Base-by-base conservation (phyloP, 768 basidiomycete species). In the Lactarius sp. region DNA sequence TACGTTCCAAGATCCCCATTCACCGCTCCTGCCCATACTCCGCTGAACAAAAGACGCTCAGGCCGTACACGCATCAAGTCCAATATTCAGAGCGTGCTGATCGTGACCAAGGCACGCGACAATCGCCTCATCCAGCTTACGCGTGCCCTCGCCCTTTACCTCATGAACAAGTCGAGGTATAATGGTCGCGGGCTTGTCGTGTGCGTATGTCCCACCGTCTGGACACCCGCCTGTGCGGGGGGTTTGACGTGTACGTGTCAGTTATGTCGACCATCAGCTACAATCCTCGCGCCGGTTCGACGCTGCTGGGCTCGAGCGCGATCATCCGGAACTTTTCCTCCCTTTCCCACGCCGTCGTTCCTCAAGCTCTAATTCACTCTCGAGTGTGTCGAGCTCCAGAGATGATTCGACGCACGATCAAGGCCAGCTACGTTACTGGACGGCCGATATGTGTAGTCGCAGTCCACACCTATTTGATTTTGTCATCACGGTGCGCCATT, bases 381-480 rank as follows among this genome's bases (percentile, higher is more conserved):
- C 86, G 20, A 84, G 88, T 1, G 69, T 81, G 39, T 77, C 84
- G 51, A 74, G 73, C 46, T 75, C 75, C 63, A 77, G 74, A 68
- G 76, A 80, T 60, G 82, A 83, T 61, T 49, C 42, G 10, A 42
- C 57, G n/a, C 64, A 75, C 41, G 87, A 90, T 42, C 88, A 95
- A 60, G 97, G 97, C 1, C 96, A 98, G 72, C 79, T 99, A 52
- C 82, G 97, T 63, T 99, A 98, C 72, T 99, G 97, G 97, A 98
- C 95, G 0, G 87, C 87, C 67, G 89, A 90, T 50, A 97, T 99
- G 96, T 99, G 97, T 75, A 88, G 83, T 66, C 82, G 83, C 60
- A 90, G 85, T 55, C 88, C 96, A 2, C 91, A 98, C 73, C 80
- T 98, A 12, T 98, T 99, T 71, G 96, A 99, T 75, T 97, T 99